Evolutionary conservation across 2,329 filamentous ascomycete genomes (phyloP).

Genomic region (Corynespora cassiicola): DNA sequence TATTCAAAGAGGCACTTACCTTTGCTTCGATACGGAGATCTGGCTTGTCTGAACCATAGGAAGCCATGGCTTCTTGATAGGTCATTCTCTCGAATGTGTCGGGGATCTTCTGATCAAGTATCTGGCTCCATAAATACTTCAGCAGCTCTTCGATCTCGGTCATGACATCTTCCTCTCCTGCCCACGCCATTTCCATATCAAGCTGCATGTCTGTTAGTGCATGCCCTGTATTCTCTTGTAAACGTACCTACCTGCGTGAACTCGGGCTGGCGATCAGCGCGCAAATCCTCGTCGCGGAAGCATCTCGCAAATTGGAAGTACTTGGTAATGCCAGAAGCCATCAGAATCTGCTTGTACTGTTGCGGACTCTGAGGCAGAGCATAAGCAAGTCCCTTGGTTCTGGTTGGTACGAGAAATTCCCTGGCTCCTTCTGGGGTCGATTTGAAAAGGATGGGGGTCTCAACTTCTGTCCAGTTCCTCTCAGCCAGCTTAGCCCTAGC

Average conservation of each 20-base stretch:
- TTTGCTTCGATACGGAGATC: conserved; percentile 77
- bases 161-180: conserved; percentile 75
- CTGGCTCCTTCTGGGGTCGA: conserved; percentile 94
- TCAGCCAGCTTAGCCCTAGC: conserved; percentile 62
- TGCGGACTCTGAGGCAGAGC: conserved; percentile 95
- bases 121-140: conserved; percentile 59
- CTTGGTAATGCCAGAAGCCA: conserved; percentile 81
- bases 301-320: conserved; percentile 96
- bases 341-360: conserved; percentile 97
- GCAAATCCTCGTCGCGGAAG: conserved; percentile 92
- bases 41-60: conserved; percentile 90
- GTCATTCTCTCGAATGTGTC: conserved; percentile 65
- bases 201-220: too few species aligned
- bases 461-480: conserved; percentile 75
- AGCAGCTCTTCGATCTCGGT: conserved; percentile 61
- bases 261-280: conserved; percentile 92
- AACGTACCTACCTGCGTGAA: conserved; percentile 77
- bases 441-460: conserved; percentile 95
- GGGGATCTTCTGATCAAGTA: conserved; percentile 53
- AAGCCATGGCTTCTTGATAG: conserved; percentile 79
- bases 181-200: conserved; percentile 93
- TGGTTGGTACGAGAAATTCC: conserved; percentile 91
- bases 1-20: conserved; percentile 50
- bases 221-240: background rate
- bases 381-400: conserved; percentile 78